These are phyloP conservation scores for Spinacia oleracea DNA, from an alignment of 179 eudicot species.

Conservation along the genomic window DNA sequence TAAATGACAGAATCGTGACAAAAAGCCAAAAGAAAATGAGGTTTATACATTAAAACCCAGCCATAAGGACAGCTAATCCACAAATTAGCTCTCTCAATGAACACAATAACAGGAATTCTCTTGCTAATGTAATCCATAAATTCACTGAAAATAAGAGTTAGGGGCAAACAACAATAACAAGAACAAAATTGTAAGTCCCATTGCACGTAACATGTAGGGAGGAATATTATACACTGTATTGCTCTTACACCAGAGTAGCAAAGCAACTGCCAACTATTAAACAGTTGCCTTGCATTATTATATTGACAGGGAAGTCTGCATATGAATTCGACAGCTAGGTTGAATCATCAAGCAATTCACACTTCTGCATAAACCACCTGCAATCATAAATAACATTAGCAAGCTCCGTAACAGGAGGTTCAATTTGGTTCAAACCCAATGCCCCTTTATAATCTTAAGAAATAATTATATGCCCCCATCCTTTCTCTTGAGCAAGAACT, in stretches of 20 bases:
- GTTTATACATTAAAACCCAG: no score
- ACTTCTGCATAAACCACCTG: no score
- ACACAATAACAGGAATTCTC: background rate
- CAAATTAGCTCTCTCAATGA: no score
- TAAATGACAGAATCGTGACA: background rate
- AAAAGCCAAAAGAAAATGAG: no score
- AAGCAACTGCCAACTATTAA: background rate
- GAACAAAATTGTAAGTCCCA: background rate
- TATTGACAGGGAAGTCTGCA: background rate
- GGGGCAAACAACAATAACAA: background rate
- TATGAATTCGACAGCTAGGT: background rate
- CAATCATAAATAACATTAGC: no score
- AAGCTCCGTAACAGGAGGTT: no score
- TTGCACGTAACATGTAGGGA: background rate
- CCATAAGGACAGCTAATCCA: no score
- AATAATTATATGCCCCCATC: no score
- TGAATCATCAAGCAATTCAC: no score
- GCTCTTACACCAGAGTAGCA: constrained; percentile 1
- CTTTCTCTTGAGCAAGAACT: no score
- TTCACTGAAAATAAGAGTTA: background rate
- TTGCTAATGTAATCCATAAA: background rate
- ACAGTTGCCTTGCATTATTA: background rate
- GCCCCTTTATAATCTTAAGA: no score
- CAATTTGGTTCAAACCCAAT: no score
- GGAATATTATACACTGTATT: background rate